Conservation (phyloP, 805 yeast genomes). For the Metschnikowia baotianmanensis region DNA sequence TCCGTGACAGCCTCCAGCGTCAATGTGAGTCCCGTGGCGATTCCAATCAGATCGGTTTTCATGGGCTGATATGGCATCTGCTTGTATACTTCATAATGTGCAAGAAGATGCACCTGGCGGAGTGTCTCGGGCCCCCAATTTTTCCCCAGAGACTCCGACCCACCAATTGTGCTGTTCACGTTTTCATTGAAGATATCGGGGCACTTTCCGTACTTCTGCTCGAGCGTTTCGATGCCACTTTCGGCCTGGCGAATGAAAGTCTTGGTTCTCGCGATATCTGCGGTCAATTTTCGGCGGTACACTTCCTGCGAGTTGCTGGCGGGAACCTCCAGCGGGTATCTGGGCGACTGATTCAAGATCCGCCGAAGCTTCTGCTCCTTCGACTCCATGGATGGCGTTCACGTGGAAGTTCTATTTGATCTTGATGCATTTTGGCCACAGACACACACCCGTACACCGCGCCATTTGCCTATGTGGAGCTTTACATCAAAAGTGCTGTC, state of each 20-base stretch:
- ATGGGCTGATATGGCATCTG: slow-evolving; percentile 17
- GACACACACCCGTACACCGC: slow-evolving; percentile 13
- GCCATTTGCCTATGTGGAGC: neutral
- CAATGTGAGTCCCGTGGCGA: slow-evolving; percentile 18
- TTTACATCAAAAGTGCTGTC: neutral
- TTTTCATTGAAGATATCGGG: slow-evolving; percentile 1
- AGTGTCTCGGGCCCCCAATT: slow-evolving; percentile 9
- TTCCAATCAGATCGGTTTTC: slow-evolving; percentile 23
- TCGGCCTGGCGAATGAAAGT: slow-evolving; percentile 16
- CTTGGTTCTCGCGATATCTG: slow-evolving; percentile 17
- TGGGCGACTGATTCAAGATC: neutral
- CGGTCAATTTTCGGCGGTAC: slow-evolving; percentile 12
- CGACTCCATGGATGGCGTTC: slow-evolving; percentile 9
- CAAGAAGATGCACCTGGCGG: slow-evolving; percentile 12
- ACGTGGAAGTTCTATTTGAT: no score
- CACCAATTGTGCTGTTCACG: no score
- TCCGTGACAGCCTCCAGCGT: slow-evolving; percentile 15
- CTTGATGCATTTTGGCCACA: neutral
- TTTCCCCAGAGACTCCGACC: neutral
- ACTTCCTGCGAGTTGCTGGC: slow-evolving; percentile 12
- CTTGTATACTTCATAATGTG: slow-evolving; percentile 15
- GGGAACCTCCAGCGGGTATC: neutral
- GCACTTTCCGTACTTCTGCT: slow-evolving; percentile 3
- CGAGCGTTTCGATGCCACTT: slow-evolving; percentile 12
- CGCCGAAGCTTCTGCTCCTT: slow-evolving; percentile 1